These are phyloP conservation scores for Themeda triandra DNA, from an alignment of 176 grass and related monocot genomes.

Conservation along the genomic window DNA sequence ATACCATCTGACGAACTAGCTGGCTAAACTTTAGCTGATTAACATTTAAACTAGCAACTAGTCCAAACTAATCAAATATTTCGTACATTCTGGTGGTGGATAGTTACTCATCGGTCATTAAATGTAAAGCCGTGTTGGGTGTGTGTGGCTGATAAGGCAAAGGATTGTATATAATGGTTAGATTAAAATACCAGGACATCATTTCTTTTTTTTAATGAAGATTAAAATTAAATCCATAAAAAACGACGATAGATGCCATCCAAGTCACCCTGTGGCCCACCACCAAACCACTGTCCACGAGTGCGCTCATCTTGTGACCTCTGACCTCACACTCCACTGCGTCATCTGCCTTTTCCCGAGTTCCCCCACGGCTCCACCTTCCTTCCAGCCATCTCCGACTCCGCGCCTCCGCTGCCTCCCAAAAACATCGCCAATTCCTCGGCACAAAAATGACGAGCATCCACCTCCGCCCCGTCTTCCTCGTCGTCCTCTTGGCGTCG, in stretches of 20 bases:
- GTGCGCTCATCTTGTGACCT: background rate
- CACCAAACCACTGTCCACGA: background rate
- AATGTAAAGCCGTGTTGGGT: background rate
- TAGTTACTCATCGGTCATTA: background rate
- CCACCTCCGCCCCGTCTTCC: background rate
- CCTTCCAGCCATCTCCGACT: background rate
- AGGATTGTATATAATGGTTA: background rate
- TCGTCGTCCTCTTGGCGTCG: background rate
- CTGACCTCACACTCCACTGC: background rate
- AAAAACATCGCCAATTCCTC: background rate
- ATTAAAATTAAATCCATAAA: background rate
- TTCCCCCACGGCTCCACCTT: no score
- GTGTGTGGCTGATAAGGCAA: background rate
- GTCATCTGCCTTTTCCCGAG: background rate
- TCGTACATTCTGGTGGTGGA: background rate
- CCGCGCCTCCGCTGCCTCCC: background rate
- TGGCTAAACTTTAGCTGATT: no score
- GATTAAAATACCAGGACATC: background rate
- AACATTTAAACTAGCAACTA: no score
- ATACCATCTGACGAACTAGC: no score
- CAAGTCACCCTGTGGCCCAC: background rate
- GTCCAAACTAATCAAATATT: background rate
- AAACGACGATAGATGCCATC: background rate
- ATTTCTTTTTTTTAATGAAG: background rate
- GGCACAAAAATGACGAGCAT: conserved; percentile 28